Evolutionary conservation across 78 protist species (phyloP).

Genomic region (Emiliania huxleyi): DNA sequence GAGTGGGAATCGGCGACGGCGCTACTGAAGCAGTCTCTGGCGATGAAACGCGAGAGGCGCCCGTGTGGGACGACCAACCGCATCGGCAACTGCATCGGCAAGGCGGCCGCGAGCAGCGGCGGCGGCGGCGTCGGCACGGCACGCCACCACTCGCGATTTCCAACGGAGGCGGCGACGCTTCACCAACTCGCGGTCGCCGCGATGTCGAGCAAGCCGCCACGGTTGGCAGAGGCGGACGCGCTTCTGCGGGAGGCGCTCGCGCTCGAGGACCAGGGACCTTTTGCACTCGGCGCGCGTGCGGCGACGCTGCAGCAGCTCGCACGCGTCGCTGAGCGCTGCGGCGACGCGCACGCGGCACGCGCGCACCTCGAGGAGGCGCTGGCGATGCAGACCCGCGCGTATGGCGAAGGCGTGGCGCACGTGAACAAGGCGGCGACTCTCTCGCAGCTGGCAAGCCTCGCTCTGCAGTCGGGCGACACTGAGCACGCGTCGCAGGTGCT

Average conservation of each 20-base stretch:
- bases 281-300: background rate
- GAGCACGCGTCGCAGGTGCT: background rate
- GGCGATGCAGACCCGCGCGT: background rate
- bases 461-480: background rate
- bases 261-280: background rate
- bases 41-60: too few relatives aligned
- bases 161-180: constrained; percentile 14
- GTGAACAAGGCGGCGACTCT: constrained; percentile 1
- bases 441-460: background rate
- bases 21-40: background rate
- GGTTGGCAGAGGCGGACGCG: background rate
- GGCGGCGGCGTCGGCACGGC: background rate
- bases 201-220: background rate
- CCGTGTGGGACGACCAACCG: too few relatives aligned
- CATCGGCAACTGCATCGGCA: too few relatives aligned
- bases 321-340: constrained; percentile 1
- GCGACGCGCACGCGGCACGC: background rate
- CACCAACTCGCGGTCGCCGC: background rate
- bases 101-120: background rate
- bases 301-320: constrained; percentile 22
- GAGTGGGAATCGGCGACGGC: background rate
- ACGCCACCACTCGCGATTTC: background rate
- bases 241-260: constrained; percentile 14
- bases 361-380: background rate
- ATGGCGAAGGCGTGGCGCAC: constrained; percentile 13